Conservation (phyloP, 1,284 basidiomycete genomes). For the Retiboletus flavoniger region DNA sequence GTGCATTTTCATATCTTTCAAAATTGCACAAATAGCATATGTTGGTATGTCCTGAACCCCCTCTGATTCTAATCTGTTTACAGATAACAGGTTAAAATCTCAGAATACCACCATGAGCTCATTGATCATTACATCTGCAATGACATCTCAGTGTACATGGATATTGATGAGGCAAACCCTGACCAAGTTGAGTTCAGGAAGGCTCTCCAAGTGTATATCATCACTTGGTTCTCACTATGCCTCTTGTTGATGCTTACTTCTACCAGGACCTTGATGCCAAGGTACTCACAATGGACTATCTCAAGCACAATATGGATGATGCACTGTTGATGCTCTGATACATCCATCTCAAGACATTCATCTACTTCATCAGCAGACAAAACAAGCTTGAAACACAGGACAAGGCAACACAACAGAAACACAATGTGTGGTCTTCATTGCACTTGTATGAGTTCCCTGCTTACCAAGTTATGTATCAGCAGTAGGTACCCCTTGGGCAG, state of each 20-base stretch:
- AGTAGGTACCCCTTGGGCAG: too few relatives aligned
- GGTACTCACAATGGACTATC: conserved; percentile 19
- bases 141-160: conserved; percentile 35
- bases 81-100: too few relatives aligned
- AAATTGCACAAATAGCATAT: too few relatives aligned
- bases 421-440: conserved; percentile 47
- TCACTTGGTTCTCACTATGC: background rate
- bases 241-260: background rate
- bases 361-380: conserved; percentile 34
- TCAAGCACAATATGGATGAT: conserved; percentile 36
- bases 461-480: too few relatives aligned
- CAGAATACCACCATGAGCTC: conserved; percentile 43
- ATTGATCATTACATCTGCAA: conserved; percentile 35
- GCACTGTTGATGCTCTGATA: conserved; percentile 44
- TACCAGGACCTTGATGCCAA: conserved; percentile 32
- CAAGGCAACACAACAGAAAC: conserved; percentile 35
- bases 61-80: too few relatives aligned
- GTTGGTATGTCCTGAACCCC: too few relatives aligned
- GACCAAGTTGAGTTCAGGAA: conserved; percentile 26
- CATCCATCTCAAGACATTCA: conserved; percentile 40
- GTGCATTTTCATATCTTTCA: too few relatives aligned
- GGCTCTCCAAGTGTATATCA: conserved; percentile 29
- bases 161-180: conserved; percentile 31
- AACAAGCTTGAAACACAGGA: conserved; percentile 33
- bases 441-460: too few relatives aligned